phyloP scores from a whole-genome alignment of 805 yeast genomes.

The Saccharomycopsis fermentans region DNA sequence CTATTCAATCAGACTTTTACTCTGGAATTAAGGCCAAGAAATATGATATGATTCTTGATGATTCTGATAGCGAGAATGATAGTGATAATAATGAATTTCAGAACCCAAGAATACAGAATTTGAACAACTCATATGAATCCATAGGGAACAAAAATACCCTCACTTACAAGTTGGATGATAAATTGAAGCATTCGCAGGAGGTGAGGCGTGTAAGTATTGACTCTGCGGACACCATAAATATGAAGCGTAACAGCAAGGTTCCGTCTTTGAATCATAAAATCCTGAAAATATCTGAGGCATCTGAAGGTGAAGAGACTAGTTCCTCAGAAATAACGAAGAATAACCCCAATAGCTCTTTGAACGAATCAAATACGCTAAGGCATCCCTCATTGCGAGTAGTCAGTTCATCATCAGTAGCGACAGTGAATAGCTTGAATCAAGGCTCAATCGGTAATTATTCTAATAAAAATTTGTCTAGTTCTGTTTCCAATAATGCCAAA shows the following conservation, averaged over 20 bases:
- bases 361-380: not conserved
- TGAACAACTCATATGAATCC: not conserved
- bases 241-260: not conserved
- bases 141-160: not conserved
- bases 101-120: not conserved
- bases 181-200: not conserved
- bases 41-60: conserved; percentile 1
- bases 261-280: conserved; percentile 7
- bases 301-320: conserved; percentile 9
- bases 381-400: not conserved
- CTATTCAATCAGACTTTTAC: conserved; percentile 16
- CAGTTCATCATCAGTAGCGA: not conserved
- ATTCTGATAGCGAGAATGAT: conserved; percentile 1
- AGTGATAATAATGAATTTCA: not conserved
- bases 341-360: not conserved
- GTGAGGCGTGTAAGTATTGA: not conserved
- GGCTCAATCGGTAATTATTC: not conserved
- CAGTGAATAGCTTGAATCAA: not conserved
- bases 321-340: not conserved
- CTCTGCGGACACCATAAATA: not conserved
- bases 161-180: not conserved
- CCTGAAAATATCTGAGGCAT: conserved; percentile 15
- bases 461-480: not conserved
- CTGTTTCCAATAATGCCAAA: not conserved
- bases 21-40: conserved; percentile 1